These are phyloP conservation scores for Leucosporidium yakuticum DNA, from an alignment of 768 basidiomycete species.

Conservation along the genomic window DNA sequence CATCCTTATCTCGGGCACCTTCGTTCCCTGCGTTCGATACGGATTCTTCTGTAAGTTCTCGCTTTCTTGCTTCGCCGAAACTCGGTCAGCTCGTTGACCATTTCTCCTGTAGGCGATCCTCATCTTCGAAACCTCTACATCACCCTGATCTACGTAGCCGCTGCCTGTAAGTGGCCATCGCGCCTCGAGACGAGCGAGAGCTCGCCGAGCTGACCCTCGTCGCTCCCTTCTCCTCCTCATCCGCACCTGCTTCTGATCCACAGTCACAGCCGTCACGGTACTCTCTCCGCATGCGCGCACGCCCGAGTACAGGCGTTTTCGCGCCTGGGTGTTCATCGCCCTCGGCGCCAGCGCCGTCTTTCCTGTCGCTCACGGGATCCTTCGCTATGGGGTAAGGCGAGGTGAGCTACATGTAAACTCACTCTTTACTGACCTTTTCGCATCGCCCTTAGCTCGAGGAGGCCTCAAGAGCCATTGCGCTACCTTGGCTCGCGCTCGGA, in stretches of 20 bases:
- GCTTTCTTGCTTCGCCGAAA: not conserved
- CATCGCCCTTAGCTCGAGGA: slow-evolving; percentile 41
- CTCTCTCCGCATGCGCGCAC: slow-evolving; percentile 70
- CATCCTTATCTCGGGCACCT: slow-evolving; percentile 34
- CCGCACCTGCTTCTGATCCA: not conserved
- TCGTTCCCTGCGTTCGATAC: slow-evolving; percentile 17
- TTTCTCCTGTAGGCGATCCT: slow-evolving; percentile 31
- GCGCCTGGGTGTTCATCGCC: slow-evolving; percentile 70
- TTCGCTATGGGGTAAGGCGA: slow-evolving; percentile 51
- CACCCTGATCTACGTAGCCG: slow-evolving; percentile 18
- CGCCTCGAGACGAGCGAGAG: not conserved
- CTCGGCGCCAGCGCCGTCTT: slow-evolving; percentile 66
- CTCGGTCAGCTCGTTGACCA: not conserved
- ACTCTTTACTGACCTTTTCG: not conserved
- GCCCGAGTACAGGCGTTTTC: slow-evolving; percentile 65
- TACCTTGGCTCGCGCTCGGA: slow-evolving; percentile 62
- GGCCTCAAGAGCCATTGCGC: slow-evolving; percentile 60
- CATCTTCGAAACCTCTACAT: slow-evolving; percentile 21
- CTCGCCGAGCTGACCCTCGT: not conserved
- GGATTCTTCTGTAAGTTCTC: slow-evolving; percentile 18
- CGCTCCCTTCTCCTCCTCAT: not conserved
- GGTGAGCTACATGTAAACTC: not conserved
- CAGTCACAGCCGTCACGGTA: slow-evolving; percentile 68
- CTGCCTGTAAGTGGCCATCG: slow-evolving; percentile 9
- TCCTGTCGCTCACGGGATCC: slow-evolving; percentile 62